phyloP scores from a whole-genome alignment of 495 filamentous ascomycete genomes.

The Penicillium soppii region DNA sequence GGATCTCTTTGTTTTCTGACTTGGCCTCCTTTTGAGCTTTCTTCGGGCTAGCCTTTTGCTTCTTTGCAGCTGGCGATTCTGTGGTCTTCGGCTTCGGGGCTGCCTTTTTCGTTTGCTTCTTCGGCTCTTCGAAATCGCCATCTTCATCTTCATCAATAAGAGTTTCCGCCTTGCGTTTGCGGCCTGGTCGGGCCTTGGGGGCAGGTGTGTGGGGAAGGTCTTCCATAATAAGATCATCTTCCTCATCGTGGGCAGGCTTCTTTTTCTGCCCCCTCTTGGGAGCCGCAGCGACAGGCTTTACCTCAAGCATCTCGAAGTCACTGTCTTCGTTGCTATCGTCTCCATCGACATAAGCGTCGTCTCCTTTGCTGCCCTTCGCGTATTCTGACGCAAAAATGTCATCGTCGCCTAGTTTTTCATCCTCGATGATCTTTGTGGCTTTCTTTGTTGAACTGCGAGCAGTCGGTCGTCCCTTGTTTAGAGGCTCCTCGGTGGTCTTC shows the following conservation, averaged over 20 bases:
- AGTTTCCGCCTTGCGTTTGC: constrained; percentile 61
- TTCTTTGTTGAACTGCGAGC: constrained; percentile 33
- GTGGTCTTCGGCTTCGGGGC: constrained; percentile 28
- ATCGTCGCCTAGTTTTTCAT: constrained; percentile 66
- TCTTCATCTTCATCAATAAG: constrained; percentile 42
- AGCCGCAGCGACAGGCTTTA: constrained; percentile 33
- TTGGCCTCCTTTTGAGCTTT: constrained; percentile 54
- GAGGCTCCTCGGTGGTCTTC: constrained; percentile 20
- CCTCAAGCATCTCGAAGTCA: constrained; percentile 37
- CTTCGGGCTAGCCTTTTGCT: constrained; percentile 57
- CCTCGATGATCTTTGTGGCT: constrained; percentile 44
- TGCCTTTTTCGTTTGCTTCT: constrained; percentile 31
- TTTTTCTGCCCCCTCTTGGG: constrained; percentile 38
- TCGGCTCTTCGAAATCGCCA: constrained; percentile 27
- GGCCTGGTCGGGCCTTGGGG: constrained; percentile 35
- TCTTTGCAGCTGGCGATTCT: constrained; percentile 54
- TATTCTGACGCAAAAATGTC: constrained; percentile 71
- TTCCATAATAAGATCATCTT: constrained; percentile 51
- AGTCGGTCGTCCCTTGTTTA: constrained; percentile 26
- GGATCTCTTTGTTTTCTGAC: constrained; percentile 63
- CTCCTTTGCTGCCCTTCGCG: constrained; percentile 57
- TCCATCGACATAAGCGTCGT: constrained; percentile 68
- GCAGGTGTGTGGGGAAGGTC: constrained; percentile 36
- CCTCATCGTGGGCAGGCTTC: constrained; percentile 43
- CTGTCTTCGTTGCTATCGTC: constrained; percentile 59